Evolutionary conservation across 1,139 yeast species (phyloP).

Genomic region (Lodderomyces margitis): DNA sequence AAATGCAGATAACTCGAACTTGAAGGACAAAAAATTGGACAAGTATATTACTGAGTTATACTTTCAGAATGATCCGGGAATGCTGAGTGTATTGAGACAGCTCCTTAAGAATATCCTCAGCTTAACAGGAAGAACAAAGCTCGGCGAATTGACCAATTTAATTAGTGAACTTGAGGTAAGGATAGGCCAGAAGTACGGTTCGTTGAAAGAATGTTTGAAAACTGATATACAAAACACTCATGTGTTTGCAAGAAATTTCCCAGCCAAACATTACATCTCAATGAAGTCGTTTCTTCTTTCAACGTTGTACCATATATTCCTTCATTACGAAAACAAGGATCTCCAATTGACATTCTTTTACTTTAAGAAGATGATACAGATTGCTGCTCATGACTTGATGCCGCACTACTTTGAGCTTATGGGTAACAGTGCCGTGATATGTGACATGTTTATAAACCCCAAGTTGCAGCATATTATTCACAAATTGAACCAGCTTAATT

Average conservation of each 20-base stretch:
- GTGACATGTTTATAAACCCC: constrained; percentile 45
- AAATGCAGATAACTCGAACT: constrained; percentile 24
- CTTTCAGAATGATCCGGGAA: constrained; percentile 7
- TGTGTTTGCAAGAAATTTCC: constrained; percentile 22
- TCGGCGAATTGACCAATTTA: constrained; percentile 23
- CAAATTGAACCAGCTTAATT: constrained; percentile 33
- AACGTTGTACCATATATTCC: constrained; percentile 37
- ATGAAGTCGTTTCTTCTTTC: constrained; percentile 33
- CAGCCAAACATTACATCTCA: constrained; percentile 28
- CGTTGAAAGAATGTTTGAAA: constrained; percentile 21
- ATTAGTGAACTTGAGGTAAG: constrained; percentile 22
- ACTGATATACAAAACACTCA: constrained; percentile 16
- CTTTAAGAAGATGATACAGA: constrained; percentile 32
- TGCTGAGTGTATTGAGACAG: constrained; percentile 12
- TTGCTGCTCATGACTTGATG: constrained; percentile 35
- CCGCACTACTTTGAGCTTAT: constrained; percentile 37
- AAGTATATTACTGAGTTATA: constrained; percentile 19
- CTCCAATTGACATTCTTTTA: constrained; percentile 31
- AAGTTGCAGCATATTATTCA: constrained; percentile 38
- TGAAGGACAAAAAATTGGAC: constrained; percentile 23
- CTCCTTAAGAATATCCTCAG: constrained; percentile 21
- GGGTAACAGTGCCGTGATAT: constrained; percentile 29
- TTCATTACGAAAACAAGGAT: constrained; percentile 36
- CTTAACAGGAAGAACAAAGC: constrained; percentile 22
- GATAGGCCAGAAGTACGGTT: constrained; percentile 20